Conservation (phyloP, 2,329 filamentous ascomycete species). For the Sporothrix brasiliensis region DNA sequence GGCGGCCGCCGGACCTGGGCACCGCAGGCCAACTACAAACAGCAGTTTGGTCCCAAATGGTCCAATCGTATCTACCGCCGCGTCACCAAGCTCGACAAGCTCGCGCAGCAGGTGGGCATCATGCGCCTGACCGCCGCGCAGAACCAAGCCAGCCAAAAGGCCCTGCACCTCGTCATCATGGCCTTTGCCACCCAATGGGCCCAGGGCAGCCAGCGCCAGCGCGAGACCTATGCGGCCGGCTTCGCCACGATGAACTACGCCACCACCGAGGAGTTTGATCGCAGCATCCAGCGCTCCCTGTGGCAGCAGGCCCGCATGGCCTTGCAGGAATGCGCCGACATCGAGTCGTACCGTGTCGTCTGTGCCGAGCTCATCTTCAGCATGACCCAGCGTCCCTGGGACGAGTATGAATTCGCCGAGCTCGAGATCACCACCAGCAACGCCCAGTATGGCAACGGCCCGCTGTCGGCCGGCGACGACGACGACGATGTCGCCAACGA, state of each 20-base stretch:
- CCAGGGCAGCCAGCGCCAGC: constrained; percentile 43
- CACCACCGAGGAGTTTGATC: constrained; percentile 45
- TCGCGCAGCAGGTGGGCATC: constrained; percentile 47
- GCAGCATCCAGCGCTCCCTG: constrained; percentile 44
- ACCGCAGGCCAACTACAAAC: constrained; percentile 30
- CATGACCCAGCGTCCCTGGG: constrained; percentile 44
- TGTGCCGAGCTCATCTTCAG: constrained; percentile 48
- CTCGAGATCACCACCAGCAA: constrained; percentile 23
- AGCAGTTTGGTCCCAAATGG: constrained; percentile 49
- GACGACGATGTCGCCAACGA: constrained; percentile 2
- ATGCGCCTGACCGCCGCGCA: constrained; percentile 48
- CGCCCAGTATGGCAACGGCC: constrained; percentile 20
- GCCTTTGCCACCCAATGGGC: constrained; percentile 58
- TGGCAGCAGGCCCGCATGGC: constrained; percentile 47
- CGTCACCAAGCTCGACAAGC: constrained; percentile 52
- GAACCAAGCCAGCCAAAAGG: constrained; percentile 50
- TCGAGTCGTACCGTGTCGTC: constrained; percentile 46
- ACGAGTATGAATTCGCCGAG: constrained; percentile 34
- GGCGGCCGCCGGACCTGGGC: constrained; percentile 38
- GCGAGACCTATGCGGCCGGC: constrained; percentile 35
- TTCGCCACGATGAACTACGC: constrained; percentile 32
- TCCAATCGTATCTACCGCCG: constrained; percentile 55
- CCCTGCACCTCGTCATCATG: constrained; percentile 54
- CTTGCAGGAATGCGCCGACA: constrained; percentile 43
- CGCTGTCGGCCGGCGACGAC: background rate